Percentiles rank a stretch among this genome's conserved stretches.
phyloP scores from a whole-genome alignment of 2,329 filamentous ascomycete genomes.

The Fusarium phyllophilum region DNA sequence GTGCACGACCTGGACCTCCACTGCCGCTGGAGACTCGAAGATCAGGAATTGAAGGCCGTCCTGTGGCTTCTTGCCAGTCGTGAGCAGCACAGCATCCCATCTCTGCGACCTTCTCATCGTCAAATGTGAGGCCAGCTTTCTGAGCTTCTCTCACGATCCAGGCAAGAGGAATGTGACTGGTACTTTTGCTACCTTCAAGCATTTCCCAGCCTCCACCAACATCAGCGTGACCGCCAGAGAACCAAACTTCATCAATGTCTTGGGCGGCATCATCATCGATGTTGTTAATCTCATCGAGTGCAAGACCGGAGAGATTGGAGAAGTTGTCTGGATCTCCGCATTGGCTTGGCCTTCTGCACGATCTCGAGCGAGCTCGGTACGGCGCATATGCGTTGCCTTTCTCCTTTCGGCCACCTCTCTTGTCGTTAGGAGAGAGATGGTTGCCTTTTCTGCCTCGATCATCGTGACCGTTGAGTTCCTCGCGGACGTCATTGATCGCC shows the following conservation, averaged over 20 bases:
- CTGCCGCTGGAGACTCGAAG: conserved; percentile 43
- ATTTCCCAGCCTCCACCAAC: conserved; percentile 81
- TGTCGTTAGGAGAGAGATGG: conserved; percentile 25
- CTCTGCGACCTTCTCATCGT: conserved; percentile 72
- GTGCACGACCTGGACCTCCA: conserved; percentile 34
- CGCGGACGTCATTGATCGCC: conserved; percentile 36
- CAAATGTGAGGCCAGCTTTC: conserved; percentile 75
- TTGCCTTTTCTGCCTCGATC: conserved; percentile 28
- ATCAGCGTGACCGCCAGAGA: conserved; percentile 81
- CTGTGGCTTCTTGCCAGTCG: conserved; percentile 4
- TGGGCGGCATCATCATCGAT: conserved; percentile 64
- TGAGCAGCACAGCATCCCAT: conserved; percentile 64
- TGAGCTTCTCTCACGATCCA: conserved; percentile 74
- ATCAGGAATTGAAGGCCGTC: conserved; percentile 44
- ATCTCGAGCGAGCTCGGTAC: conserved; percentile 55
- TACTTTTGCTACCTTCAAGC: conserved; percentile 64
- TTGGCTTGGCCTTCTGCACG: conserved; percentile 45
- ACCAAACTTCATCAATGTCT: conserved; percentile 84
- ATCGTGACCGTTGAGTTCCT: conserved; percentile 20
- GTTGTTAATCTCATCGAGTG: conserved; percentile 46
- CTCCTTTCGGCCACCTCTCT: conserved; percentile 2
- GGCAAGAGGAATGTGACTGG: conserved; percentile 74
- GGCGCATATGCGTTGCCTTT: conserved; percentile 47
- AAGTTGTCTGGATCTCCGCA: conserved; percentile 38
- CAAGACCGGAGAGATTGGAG: conserved; percentile 47